Percentiles rank a stretch among this genome's conserved stretches.
Conservation (phyloP, 2,329 filamentous ascomycete species). For the Aureobasidium sp. region DNA sequence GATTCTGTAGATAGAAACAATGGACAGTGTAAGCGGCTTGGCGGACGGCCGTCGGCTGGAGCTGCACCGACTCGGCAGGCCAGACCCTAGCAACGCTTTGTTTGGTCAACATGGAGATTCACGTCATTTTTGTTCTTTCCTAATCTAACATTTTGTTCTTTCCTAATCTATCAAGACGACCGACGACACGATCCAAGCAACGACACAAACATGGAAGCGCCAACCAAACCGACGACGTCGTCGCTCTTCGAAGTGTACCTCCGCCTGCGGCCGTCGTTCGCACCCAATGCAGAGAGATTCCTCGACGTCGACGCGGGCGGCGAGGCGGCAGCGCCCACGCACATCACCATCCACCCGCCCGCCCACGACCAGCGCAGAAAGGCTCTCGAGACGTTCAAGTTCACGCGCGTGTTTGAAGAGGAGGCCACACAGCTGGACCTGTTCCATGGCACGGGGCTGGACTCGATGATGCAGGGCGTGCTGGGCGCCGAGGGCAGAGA, state of each 20-base stretch:
- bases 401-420: conserved; percentile 89
- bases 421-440: conserved; percentile 75
- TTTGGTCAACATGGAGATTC: not conserved
- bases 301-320: conserved; percentile 59
- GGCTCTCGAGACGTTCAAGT: conserved; percentile 87
- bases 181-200: not conserved
- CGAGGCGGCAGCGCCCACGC: conserved; percentile 32
- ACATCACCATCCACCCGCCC: conserved; percentile 50
- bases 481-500: conserved; percentile 63
- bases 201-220: conserved; percentile 11
- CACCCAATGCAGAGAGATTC: conserved; percentile 53
- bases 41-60: not conserved
- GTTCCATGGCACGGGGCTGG: conserved; percentile 69
- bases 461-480: conserved; percentile 70
- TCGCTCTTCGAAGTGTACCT: conserved; percentile 82
- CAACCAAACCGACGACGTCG: conserved; percentile 32
- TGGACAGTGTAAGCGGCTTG: not conserved
- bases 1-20: too few species aligned
- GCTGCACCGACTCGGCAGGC: not conserved
- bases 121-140: too few species aligned
- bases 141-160: not conserved
- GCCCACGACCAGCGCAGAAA: conserved; percentile 68
- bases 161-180: not conserved
- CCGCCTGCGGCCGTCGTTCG: conserved; percentile 51
- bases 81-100: conserved; percentile 1